These are phyloP conservation scores for Fusarium begoniae DNA, from an alignment of 2,329 filamentous ascomycete species.

Conservation along the genomic window DNA sequence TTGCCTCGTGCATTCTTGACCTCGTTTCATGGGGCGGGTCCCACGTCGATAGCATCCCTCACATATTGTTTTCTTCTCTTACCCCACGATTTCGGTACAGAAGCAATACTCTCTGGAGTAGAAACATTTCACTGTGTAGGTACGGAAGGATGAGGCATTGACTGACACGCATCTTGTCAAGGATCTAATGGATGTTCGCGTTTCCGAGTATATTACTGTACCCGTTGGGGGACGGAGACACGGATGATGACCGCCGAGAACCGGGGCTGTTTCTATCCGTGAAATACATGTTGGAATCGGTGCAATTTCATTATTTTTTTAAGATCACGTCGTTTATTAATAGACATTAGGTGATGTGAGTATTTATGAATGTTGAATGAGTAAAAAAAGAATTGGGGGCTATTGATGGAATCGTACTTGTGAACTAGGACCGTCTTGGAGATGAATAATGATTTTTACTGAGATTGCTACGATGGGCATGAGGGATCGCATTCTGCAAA, in stretches of 20 bases:
- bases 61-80: slow-evolving; percentile 17
- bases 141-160: slow-evolving; percentile 26
- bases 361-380: neutral
- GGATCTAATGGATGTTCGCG: neutral
- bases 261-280: neutral
- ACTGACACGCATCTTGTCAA: slow-evolving; percentile 24
- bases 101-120: neutral
- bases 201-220: slow-evolving; percentile 9
- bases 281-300: neutral
- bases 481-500: neutral
- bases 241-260: slow-evolving; percentile 9
- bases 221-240: slow-evolving; percentile 21
- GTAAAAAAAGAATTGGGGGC: neutral
- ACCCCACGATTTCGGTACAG: slow-evolving; percentile 16
- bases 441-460: neutral
- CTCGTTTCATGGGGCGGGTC: slow-evolving; percentile 20
- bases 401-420: neutral
- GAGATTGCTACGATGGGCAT: neutral
- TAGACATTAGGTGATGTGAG: neutral
- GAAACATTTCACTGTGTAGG: slow-evolving; percentile 23
- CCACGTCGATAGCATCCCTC: slow-evolving; percentile 33
- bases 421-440: neutral
- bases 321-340: neutral
- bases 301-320: neutral
- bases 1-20: slow-evolving; percentile 28